phyloP scores from a whole-genome alignment of 768 basidiomycete genomes.

The Mrakia blollopis region DNA sequence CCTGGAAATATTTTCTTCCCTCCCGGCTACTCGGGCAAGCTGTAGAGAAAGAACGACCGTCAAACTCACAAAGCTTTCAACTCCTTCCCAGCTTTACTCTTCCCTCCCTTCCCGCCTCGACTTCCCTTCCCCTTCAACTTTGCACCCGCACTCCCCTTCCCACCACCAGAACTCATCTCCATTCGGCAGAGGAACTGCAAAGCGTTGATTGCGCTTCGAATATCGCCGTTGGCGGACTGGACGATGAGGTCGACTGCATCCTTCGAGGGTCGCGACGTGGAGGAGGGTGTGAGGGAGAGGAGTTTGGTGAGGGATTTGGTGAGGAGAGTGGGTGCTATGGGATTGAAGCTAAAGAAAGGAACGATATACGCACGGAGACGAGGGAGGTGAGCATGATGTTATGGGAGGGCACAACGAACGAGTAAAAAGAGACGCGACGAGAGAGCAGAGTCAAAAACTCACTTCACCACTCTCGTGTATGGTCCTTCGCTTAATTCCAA shows the following conservation, averaged over 20 bases:
- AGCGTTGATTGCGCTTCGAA: constrained; percentile 87
- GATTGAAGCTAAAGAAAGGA: constrained; percentile 64
- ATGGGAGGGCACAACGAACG: neutral
- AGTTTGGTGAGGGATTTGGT: constrained; percentile 67
- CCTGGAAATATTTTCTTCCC: too few relatives aligned
- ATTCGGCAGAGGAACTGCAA: constrained; percentile 72
- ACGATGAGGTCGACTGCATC: constrained; percentile 71
- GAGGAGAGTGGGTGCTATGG: constrained; percentile 81
- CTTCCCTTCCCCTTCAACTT: constrained; percentile 37
- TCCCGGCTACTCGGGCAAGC: too few relatives aligned
- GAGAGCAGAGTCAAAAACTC: constrained; percentile 37
- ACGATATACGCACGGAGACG: neutral
- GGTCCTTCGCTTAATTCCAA: constrained; percentile 63
- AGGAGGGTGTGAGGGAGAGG: constrained; percentile 48
- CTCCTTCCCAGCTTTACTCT: constrained; percentile 39
- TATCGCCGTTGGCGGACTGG: constrained; percentile 79
- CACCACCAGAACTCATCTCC: constrained; percentile 36
- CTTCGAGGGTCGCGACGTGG: constrained; percentile 50
- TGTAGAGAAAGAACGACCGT: neutral
- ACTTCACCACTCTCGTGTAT: constrained; percentile 77
- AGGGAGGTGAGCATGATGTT: neutral
- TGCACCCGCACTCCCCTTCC: constrained; percentile 38
- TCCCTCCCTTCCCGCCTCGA: constrained; percentile 42
- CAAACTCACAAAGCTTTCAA: constrained; percentile 41
- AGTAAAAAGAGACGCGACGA: neutral